Evolutionary conservation across 441 rosid genomes (phyloP).

Genomic region (Mallotus repandus): DNA sequence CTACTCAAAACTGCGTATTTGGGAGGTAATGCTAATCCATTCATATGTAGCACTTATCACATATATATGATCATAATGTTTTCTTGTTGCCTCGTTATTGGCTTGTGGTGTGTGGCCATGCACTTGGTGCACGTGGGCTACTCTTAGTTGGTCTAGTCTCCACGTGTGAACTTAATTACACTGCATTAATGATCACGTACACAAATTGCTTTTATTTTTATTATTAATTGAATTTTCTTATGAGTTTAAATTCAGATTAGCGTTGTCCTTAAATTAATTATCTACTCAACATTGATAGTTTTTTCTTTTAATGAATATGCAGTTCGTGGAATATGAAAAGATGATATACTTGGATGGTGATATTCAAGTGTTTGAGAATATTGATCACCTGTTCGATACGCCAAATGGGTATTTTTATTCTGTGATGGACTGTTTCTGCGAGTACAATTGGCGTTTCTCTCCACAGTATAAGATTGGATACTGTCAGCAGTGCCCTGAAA

Average conservation of each 20-base stretch:
- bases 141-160: not conserved
- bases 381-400: slow-evolving; percentile 63
- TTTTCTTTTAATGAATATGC: not conserved
- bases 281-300: too few relatives aligned
- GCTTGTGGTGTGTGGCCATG: slow-evolving; percentile 11
- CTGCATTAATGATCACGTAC: not conserved
- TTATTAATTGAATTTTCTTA: too few relatives aligned
- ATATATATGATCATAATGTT: too few relatives aligned
- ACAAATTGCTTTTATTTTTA: not conserved
- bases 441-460: slow-evolving; percentile 46
- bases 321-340: slow-evolving; percentile 80
- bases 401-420: slow-evolving; percentile 59
- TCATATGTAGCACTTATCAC: not conserved
- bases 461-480: slow-evolving; percentile 64
- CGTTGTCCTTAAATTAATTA: too few relatives aligned
- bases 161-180: slow-evolving; percentile 6
- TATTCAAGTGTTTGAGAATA: slow-evolving; percentile 71
- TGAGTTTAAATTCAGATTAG: too few relatives aligned
- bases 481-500: slow-evolving; percentile 76
- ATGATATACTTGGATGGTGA: slow-evolving; percentile 87
- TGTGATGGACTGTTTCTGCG: slow-evolving; percentile 82
- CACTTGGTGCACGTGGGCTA: slow-evolving; percentile 12
- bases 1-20: slow-evolving; percentile 75
- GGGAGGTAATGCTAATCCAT: slow-evolving; percentile 51
- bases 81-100: not conserved